Base-by-base conservation (phyloP, 257 asterid genomes). In the Coffea canephora region DNA sequence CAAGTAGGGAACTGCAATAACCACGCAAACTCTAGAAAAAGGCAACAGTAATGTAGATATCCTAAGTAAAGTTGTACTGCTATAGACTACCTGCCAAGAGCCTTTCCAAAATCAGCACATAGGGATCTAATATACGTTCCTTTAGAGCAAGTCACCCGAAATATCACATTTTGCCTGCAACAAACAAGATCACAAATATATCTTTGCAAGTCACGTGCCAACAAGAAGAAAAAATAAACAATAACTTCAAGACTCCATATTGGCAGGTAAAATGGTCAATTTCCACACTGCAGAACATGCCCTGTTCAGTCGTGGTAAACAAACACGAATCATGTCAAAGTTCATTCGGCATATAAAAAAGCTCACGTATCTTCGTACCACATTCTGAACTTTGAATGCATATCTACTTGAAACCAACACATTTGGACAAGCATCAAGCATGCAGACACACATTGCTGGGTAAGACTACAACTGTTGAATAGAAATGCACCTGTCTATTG, bases 91-190 rank as follows among this genome's bases (percentile, higher is more conserved):
- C 97, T 95, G 83, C 95, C 91, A 13, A 95, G 89, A 78, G 94
- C 88, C 90, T 93, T 95, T 69, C 98, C 98, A 77, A 93, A 89
- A 89, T 95, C 99, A 61, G 97, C 97, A 83, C 97, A 93, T 59
- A 95, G 99, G 31, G 99, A 95, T 78, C 99, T 92, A 43, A 95
- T 81, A 79, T 95, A 95, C 64, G 99, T 95, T 76, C 99, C 99
- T 79, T 95, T 95, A n/a, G 99, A 92, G 85, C 99, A 95, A 71
- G 89, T 91, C 80, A 91, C 94, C 45, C 97, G 91, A 82, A 95
- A 95, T 75, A 95, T 77, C 90, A 94, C 96, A 88, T 95, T 95
- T 86, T 95, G 98, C 82, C 99, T 94, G 91, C 82, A 77, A 62
- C 50, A 54, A 64, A 39, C 68, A 65, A 43, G 49, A 74, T 55